These are phyloP conservation scores for Porodaedalea pini DNA, from an alignment of 1,284 basidiomycete genomes.

Conservation along the genomic window DNA sequence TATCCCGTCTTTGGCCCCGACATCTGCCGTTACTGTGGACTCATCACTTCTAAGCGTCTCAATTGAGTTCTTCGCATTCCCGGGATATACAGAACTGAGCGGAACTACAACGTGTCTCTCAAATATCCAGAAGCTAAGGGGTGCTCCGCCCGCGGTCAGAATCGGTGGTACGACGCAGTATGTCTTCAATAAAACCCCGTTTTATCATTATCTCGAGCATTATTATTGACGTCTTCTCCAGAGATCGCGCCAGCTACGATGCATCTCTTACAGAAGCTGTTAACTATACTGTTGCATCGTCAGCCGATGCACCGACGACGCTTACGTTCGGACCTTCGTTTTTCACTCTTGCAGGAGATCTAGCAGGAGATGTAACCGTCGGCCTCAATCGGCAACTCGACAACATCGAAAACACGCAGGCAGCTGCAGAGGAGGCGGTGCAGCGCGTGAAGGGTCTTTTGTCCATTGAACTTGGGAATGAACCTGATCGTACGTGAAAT, in stretches of 20 bases:
- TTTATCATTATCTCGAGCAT: background rate
- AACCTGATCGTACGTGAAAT: constrained; percentile 38
- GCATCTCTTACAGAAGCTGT: constrained; percentile 33
- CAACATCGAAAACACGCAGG: constrained; percentile 36
- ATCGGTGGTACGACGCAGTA: constrained; percentile 46
- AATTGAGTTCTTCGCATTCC: constrained; percentile 43
- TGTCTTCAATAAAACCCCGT: background rate
- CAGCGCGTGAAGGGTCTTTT: constrained; percentile 35
- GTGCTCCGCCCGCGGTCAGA: constrained; percentile 36
- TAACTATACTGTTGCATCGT: constrained; percentile 38
- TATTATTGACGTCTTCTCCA: constrained; percentile 15
- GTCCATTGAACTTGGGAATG: constrained; percentile 43
- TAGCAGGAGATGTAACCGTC: constrained; percentile 37
- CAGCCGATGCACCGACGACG: constrained; percentile 36
- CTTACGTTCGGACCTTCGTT: constrained; percentile 42
- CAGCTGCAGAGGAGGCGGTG: constrained; percentile 36
- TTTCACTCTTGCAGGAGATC: constrained; percentile 35
- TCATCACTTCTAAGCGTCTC: constrained; percentile 37
- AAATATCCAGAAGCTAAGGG: constrained; percentile 35
- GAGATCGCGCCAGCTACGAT: constrained; percentile 41
- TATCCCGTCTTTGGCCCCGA: constrained; percentile 32
- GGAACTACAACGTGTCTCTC: constrained; percentile 37
- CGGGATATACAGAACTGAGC: constrained; percentile 35
- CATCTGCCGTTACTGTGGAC: constrained; percentile 32
- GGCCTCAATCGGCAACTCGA: constrained; percentile 42